Base-by-base conservation (phyloP, 2,329 filamentous ascomycete genomes). In the Aspergillus aculeatus region DNA sequence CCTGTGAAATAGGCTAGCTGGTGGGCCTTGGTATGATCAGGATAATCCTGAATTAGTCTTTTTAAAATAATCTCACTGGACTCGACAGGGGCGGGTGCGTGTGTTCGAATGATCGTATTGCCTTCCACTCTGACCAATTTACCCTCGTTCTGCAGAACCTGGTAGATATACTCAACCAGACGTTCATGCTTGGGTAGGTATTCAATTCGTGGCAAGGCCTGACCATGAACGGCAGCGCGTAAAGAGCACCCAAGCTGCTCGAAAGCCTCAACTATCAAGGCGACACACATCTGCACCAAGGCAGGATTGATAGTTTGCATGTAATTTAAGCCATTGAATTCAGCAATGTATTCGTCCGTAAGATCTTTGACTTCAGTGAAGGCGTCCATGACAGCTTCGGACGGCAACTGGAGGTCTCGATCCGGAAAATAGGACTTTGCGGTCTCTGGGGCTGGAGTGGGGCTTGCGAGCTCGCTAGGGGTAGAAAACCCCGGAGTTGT, bases 91-190 rank as follows among this genome's bases (percentile, higher is more conserved):
- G 59, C 54, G 0, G 68, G 26, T 7, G 69, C 56, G 5, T 60
- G 54, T 0, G 73, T 75, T 16, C 74, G 70, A 2, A 57, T 72
- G 29, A 74, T 68, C 23, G 57, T 32, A 1, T 54, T 52, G 12
- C 61, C 68, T 31, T 68, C 57, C n/a, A 69, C 54, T 32, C 71
- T 61, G 54, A 77, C 60, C 14, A 76, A 53, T 7, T 69, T 65
- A 6, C 68, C 67, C 7, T 72, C 71, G 29, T 35, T 16, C 32
- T 64, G 67, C 1, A 77, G 64, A 50, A 76, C 61, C 7, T 62
- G 59, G 58, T 75, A 75, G 3, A 77, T 56, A 38, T 66, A 70
- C 1, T 69, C 63, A 19, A 70, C 59, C 5, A 76, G 57, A 5
- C 62, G 62, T 3, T 59, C 21, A 54, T 75, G 73, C 44, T 70